Percentiles rank a stretch among this genome's conserved stretches.
phyloP scores from a whole-genome alignment of 108 stramenopile genomes.

The Discostella stelligeroides region DNA sequence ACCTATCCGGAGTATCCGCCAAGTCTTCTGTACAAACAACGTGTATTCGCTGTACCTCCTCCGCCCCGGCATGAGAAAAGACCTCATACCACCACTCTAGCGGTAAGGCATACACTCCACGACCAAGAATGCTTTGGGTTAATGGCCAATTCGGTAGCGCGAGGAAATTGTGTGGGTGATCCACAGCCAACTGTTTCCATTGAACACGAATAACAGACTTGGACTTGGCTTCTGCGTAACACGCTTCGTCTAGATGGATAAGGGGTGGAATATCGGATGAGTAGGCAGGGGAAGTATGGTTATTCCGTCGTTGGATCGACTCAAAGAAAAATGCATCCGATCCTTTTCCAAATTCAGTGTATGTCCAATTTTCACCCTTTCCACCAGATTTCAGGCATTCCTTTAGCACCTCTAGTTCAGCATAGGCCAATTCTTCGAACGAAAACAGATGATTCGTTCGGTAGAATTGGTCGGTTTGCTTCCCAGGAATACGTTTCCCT shows the following conservation, averaged over 20 bases:
- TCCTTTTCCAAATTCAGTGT: slow-evolving; percentile 10
- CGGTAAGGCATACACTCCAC: slow-evolving; percentile 71
- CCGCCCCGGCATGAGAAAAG: slow-evolving; percentile 26
- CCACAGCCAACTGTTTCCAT: slow-evolving; percentile 61
- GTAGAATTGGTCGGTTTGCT: slow-evolving; percentile 54
- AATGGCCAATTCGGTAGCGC: slow-evolving; percentile 57
- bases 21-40: slow-evolving; percentile 84
- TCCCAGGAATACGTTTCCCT: slow-evolving; percentile 30
- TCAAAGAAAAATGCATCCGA: slow-evolving; percentile 35
- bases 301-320: slow-evolving; percentile 40
- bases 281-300: slow-evolving; percentile 1
- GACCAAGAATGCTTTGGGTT: slow-evolving; percentile 76
- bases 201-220: slow-evolving; percentile 57
- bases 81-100: slow-evolving; percentile 89
- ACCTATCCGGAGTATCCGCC: slow-evolving; percentile 38
- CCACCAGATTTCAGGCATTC: slow-evolving; percentile 52
- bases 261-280: slow-evolving; percentile 50
- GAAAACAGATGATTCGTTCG: slow-evolving; percentile 57
- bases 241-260: slow-evolving; percentile 70
- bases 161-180: slow-evolving; percentile 69
- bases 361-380: slow-evolving; percentile 32
- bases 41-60: slow-evolving; percentile 48
- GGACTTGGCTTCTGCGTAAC: slow-evolving; percentile 61
- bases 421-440: slow-evolving; percentile 77
- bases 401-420: slow-evolving; percentile 67